Conservation (phyloP, 163 green algal genomes). For the Smithsoniella earleae region DNA sequence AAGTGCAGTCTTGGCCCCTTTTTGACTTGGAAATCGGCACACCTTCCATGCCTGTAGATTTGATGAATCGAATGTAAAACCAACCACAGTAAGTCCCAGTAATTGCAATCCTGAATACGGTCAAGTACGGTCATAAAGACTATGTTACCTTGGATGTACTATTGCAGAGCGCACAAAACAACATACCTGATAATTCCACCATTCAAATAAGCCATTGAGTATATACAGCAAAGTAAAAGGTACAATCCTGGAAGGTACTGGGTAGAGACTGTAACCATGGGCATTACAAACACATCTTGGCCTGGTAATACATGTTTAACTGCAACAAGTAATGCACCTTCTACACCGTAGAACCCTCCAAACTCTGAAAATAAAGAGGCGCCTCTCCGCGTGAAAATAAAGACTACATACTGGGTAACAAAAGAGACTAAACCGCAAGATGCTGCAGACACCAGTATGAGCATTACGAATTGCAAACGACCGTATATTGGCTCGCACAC, state of each 20-base stretch:
- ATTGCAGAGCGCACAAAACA: too few relatives aligned
- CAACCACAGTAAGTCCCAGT: slow-evolving; percentile 10
- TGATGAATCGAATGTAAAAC: slow-evolving; percentile 23
- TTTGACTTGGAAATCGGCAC: too few relatives aligned
- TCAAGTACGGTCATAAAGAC: too few relatives aligned
- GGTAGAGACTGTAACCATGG: not conserved
- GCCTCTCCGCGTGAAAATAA: not conserved
- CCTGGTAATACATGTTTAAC: slow-evolving; percentile 23
- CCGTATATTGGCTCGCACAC: slow-evolving; percentile 10
- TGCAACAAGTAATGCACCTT: slow-evolving; percentile 18
- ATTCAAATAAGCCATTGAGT: too few relatives aligned
- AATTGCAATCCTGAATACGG: not conserved
- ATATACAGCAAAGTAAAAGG: not conserved
- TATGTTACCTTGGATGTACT: too few relatives aligned
- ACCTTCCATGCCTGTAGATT: slow-evolving; percentile 2
- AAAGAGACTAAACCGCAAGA: not conserved
- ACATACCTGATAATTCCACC: too few relatives aligned
- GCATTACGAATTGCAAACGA: not conserved
- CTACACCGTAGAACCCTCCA: slow-evolving; percentile 6
- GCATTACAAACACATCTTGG: not conserved
- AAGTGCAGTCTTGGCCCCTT: too few relatives aligned
- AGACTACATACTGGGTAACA: not conserved
- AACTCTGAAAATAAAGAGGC: not conserved
- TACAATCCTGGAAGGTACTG: not conserved
- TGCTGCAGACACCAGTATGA: not conserved